A percentile compares a stretch with the other conserved stretches of the same genome.
These are phyloP conservation scores for Myxozyma vanderwaltii DNA, from an alignment of 805 yeast species.

Conservation along the genomic window DNA sequence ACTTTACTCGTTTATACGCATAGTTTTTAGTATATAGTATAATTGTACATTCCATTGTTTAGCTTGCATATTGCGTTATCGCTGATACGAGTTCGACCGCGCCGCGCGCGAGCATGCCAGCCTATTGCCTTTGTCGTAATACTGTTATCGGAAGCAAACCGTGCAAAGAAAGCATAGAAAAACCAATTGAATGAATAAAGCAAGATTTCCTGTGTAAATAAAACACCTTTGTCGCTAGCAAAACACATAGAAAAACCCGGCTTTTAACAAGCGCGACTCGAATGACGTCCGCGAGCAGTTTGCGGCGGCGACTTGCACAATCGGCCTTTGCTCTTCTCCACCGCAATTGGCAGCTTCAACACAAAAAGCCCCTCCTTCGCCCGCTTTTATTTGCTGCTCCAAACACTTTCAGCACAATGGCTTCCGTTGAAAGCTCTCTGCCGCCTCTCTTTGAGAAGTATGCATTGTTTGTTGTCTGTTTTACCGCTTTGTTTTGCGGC, in stretches of 20 bases:
- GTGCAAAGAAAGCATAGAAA: too few relatives aligned
- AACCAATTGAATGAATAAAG: too few relatives aligned
- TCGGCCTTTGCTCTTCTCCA: background rate
- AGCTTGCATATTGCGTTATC: too few relatives aligned
- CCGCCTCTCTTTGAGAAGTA: slow-evolving; percentile 25
- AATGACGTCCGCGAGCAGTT: background rate
- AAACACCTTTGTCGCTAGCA: too few relatives aligned
- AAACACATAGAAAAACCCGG: too few relatives aligned
- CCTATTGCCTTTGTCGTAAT: too few relatives aligned
- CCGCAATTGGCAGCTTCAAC: background rate
- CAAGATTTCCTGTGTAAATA: too few relatives aligned
- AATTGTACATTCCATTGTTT: background rate
- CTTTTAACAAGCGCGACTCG: too few relatives aligned
- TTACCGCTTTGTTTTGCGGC: background rate
- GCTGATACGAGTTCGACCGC: too few relatives aligned
- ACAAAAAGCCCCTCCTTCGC: background rate
- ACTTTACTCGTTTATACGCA: slow-evolving; percentile 55
- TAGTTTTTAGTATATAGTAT: background rate
- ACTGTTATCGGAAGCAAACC: too few relatives aligned
- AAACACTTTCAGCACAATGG: slow-evolving; percentile 17
- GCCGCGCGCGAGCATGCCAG: too few relatives aligned
- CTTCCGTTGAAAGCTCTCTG: slow-evolving; percentile 23
- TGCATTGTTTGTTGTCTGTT: background rate
- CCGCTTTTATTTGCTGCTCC: background rate
- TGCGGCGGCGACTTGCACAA: slow-evolving; percentile 3